Evolutionary conservation across 768 basidiomycete genomes (phyloP), one percentile per base, ranked within the genome.

Genomic region (Boletales sp.): DNA sequence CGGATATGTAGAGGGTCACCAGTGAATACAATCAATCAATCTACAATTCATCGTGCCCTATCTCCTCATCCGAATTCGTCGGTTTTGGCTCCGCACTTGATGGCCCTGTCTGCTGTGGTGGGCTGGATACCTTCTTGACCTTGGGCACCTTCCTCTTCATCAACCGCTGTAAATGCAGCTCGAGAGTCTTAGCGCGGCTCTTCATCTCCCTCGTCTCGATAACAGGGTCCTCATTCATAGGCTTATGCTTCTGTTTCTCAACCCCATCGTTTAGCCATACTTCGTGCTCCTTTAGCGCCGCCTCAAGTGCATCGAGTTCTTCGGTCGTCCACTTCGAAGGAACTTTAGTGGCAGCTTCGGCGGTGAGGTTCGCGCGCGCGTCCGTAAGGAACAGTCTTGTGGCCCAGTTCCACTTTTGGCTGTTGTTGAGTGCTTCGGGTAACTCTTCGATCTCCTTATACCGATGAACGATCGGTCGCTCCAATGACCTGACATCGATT

Each of bases 361-460:
- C 69, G 2, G 90, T 90, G 39, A 87, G 70, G 67, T 95, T 94
- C 50, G 75, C 64, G 7, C 76, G 75, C 19, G 94, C 94, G 46
- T 92, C 87, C 1, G 76, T 70, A 27, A 97, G 77, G 85, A 98
- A 99, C n/a, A 89, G 67, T 14, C 77, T 84, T 51, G 82, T 88
- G 69, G 78, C 86, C 89, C 82, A 99, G 71, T 83, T 92, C 87
- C 83, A 87, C 81, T 83, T 86, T 65, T 90, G 88, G 50, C 81
- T 84, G 70, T 79, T 86, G 62, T 92, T 87, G 47, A 98, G 75
- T 2, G 86, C 83, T 54, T 82, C 79, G 4, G 90, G 88, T 70
- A 97, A 93, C 27, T 83, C 83, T 55, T 88, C 82, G 40, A 89
- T 87, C 70, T 99, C 97, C 65, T 83, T 80, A 72, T 94, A 92